A percentile compares a stretch with the other conserved stretches of the same genome.
Evolutionary conservation across 1,139 yeast genomes (phyloP).

Genomic region (Blastobotrys malaysiensis): DNA sequence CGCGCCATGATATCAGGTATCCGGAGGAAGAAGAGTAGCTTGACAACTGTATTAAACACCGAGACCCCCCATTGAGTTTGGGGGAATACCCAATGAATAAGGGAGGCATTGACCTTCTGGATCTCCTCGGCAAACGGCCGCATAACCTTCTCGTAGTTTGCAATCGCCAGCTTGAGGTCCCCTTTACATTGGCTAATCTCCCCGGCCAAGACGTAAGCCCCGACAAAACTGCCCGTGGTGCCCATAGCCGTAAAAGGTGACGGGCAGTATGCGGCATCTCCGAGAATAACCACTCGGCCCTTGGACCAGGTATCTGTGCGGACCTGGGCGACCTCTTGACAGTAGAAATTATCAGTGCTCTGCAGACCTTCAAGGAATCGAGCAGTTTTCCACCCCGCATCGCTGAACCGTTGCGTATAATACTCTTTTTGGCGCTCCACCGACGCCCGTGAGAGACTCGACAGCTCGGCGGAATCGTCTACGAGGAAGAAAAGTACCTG

Average conservation of each 20-base stretch:
- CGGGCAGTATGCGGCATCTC: constrained; percentile 8
- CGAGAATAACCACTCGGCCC: constrained; percentile 4
- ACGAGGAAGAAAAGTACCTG: not conserved
- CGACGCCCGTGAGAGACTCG: not conserved
- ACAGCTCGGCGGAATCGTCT: constrained; percentile 1
- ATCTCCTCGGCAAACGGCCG: constrained; percentile 9
- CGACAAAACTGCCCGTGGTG: constrained; percentile 4
- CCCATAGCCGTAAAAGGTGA: constrained; percentile 7
- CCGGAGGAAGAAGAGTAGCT: not conserved
- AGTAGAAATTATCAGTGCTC: constrained; percentile 5
- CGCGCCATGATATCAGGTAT: not conserved
- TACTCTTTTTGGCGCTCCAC: constrained; percentile 1
- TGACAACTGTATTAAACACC: not conserved
- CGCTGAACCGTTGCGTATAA: constrained; percentile 2
- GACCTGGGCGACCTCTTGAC: constrained; percentile 3
- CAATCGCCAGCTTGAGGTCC: not conserved
- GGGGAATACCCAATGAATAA: not conserved
- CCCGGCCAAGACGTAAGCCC: constrained; percentile 8
- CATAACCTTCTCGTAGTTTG: constrained; percentile 1
- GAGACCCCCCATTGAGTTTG: not conserved
- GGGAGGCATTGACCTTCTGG: not conserved
- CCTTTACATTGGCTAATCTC: not conserved
- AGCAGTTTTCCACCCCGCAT: constrained; percentile 7
- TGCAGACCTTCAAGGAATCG: constrained; percentile 1
- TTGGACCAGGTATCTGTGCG: not conserved